phyloP scores from a whole-genome alignment of 1,284 basidiomycete genomes.

The Puccinia horiana region DNA sequence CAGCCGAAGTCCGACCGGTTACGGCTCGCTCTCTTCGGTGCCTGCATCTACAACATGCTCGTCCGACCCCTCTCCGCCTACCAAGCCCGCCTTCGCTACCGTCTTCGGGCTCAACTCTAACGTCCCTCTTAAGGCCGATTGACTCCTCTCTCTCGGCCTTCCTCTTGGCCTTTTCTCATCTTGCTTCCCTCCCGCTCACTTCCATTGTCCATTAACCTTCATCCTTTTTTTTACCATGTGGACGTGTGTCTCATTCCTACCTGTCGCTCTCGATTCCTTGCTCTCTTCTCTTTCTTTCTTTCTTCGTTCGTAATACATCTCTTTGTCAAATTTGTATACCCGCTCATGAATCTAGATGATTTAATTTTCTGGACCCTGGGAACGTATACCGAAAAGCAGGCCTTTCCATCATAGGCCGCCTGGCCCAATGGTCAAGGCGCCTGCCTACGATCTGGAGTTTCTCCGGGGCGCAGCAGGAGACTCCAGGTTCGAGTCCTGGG shows the following conservation, averaged over 20 bases:
- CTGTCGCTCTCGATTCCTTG: too few species aligned
- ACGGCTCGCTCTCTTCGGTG: not conserved
- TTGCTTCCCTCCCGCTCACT: not conserved
- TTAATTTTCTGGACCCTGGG: too few species aligned
- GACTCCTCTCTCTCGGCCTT: not conserved
- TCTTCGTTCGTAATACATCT: too few species aligned
- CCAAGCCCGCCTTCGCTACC: not conserved
- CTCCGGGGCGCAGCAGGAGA: conserved; percentile 9
- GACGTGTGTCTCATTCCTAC: too few species aligned
- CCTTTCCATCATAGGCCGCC: conserved; percentile 3
- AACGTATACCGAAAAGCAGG: too few species aligned
- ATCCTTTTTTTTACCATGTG: too few species aligned
- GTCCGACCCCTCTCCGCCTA: not conserved
- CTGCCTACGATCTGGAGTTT: not conserved
- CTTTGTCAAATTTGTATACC: too few species aligned
- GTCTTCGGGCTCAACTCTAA: conserved; percentile 24
- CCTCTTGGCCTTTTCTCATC: too few species aligned
- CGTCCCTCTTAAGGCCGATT: conserved; percentile 27
- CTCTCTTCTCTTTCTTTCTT: too few species aligned
- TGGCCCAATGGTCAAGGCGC: conserved; percentile 36
- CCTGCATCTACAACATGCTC: not conserved
- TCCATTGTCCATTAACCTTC: too few species aligned
- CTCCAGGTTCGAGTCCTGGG: conserved; percentile 50
- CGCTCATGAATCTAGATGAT: too few species aligned
- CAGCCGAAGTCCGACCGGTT: not conserved